Evolutionary conservation across 1,284 basidiomycete species (phyloP).

Genomic region (Moesziomyces parantarcticus): DNA sequence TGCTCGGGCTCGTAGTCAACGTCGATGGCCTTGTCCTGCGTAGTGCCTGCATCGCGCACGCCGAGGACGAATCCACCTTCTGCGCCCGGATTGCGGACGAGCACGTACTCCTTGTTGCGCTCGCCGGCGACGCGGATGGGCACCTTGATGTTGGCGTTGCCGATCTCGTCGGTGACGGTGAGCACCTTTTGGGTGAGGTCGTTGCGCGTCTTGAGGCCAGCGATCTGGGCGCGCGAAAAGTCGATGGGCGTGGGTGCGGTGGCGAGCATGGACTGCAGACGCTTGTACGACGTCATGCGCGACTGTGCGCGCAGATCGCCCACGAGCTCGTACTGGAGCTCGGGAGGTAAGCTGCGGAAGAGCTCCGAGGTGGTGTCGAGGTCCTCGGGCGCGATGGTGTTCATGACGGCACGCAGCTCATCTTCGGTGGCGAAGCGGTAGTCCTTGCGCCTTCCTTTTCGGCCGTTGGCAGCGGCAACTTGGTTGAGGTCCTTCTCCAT

Average conservation of each 20-base stretch:
- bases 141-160: constrained; percentile 82
- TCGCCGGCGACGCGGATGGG: constrained; percentile 95
- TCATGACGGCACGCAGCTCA: constrained; percentile 61
- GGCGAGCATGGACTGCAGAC: constrained; percentile 89
- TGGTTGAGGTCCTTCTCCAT: constrained; percentile 56
- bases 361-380: constrained; percentile 63
- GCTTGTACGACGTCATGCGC: constrained; percentile 89
- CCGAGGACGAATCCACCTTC: constrained; percentile 94
- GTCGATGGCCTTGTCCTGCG: constrained; percentile 83
- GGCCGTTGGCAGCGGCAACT: constrained; percentile 35
- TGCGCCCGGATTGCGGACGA: constrained; percentile 84
- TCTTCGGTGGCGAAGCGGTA: constrained; percentile 65
- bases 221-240: constrained; percentile 87
- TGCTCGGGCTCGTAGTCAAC: constrained; percentile 70
- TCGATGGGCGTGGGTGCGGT: constrained; percentile 86
- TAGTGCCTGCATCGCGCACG: constrained; percentile 79
- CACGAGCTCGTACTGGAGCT: constrained; percentile 97
- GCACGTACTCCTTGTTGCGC: constrained; percentile 89
- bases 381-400: constrained; percentile 62
- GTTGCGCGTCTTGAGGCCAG: constrained; percentile 86
- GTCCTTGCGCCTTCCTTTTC: constrained; percentile 51
- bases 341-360: constrained; percentile 90
- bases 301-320: constrained; percentile 93
- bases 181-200: constrained; percentile 93
- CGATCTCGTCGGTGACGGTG: constrained; percentile 89